Conservation (phyloP, 108 stramenopile genomes). For the Pseudonitzschia multistriata region DNA sequence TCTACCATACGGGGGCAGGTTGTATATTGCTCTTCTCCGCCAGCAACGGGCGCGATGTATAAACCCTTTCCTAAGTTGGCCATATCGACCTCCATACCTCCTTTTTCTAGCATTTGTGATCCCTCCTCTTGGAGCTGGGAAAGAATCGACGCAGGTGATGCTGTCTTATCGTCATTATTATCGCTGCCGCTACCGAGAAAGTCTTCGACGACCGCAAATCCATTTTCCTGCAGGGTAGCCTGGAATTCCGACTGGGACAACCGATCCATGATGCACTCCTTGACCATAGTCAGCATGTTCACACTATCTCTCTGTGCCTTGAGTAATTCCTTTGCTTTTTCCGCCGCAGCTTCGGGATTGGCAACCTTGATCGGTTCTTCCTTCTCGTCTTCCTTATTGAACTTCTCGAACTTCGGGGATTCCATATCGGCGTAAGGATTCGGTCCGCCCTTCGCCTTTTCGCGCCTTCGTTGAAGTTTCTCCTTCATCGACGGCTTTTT, state of each 20-base stretch:
- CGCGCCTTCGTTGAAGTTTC: conserved; percentile 28
- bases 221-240: conserved; percentile 10
- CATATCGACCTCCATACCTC: conserved; percentile 38
- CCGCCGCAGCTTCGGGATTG: conserved; percentile 23
- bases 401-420: conserved; percentile 19
- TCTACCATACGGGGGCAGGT: conserved; percentile 39
- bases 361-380: conserved; percentile 10
- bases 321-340: conserved; percentile 39
- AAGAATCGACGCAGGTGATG: conserved; percentile 14
- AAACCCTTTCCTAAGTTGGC: conserved; percentile 38
- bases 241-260: conserved; percentile 18
- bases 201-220: conserved; percentile 32
- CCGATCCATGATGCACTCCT: conserved; percentile 25
- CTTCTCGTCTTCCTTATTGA: background rate
- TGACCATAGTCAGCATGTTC: conserved; percentile 41
- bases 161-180: background rate
- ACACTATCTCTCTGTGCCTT: conserved; percentile 41
- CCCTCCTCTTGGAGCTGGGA: conserved; percentile 33
- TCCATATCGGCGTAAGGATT: conserved; percentile 31
- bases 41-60: conserved; percentile 30
- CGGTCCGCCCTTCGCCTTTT: conserved; percentile 7
- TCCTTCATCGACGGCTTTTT: conserved; percentile 38
- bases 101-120: conserved; percentile 17
- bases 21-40: conserved; percentile 43
- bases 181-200: conserved; percentile 26